A percentile compares a stretch with the other conserved stretches of the same genome.
phyloP scores from a whole-genome alignment of 2,329 filamentous ascomycete genomes.

The Trichoderma simmonsii region DNA sequence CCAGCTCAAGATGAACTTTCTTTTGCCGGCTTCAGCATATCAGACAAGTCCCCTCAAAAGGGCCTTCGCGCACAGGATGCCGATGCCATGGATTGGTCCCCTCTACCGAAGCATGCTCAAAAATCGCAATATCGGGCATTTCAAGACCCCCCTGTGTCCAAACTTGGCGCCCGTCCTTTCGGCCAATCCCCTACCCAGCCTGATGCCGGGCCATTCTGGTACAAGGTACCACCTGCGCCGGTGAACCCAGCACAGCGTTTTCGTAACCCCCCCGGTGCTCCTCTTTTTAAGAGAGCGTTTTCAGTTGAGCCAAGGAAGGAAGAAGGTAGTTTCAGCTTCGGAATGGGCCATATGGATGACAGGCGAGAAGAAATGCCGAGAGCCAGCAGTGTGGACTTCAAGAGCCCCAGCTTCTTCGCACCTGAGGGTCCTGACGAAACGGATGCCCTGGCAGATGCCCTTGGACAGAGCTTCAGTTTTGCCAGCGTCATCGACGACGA shows the following conservation, averaged over 20 bases:
- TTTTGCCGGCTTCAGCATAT: slow-evolving; percentile 19
- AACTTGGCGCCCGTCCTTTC: slow-evolving; percentile 42
- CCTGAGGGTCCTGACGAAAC: slow-evolving; percentile 37
- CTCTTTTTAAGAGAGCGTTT: slow-evolving; percentile 46
- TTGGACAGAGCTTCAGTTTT: slow-evolving; percentile 44
- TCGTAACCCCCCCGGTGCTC: slow-evolving; percentile 58
- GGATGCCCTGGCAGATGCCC: slow-evolving; percentile 43
- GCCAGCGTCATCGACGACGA: slow-evolving; percentile 29
- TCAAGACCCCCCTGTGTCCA: slow-evolving; percentile 41
- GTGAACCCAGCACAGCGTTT: slow-evolving; percentile 61
- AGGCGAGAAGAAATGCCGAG: slow-evolving; percentile 16
- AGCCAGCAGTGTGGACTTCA: slow-evolving; percentile 43
- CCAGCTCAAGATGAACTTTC: not conserved
- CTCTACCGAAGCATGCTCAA: slow-evolving; percentile 37
- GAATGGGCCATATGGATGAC: not conserved
- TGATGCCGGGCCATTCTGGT: slow-evolving; percentile 58
- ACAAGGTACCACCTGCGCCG: slow-evolving; percentile 66
- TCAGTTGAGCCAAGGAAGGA: slow-evolving; percentile 37
- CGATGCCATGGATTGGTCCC: slow-evolving; percentile 73
- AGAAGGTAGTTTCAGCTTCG: slow-evolving; percentile 18
- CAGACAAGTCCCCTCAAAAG: slow-evolving; percentile 21
- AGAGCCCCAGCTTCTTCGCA: slow-evolving; percentile 61
- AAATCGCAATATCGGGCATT: slow-evolving; percentile 56
- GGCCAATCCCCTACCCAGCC: slow-evolving; percentile 44
- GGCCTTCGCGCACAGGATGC: slow-evolving; percentile 36